phyloP scores from a whole-genome alignment of 768 basidiomycete genomes.

The Pleurotus citrinopileatus region DNA sequence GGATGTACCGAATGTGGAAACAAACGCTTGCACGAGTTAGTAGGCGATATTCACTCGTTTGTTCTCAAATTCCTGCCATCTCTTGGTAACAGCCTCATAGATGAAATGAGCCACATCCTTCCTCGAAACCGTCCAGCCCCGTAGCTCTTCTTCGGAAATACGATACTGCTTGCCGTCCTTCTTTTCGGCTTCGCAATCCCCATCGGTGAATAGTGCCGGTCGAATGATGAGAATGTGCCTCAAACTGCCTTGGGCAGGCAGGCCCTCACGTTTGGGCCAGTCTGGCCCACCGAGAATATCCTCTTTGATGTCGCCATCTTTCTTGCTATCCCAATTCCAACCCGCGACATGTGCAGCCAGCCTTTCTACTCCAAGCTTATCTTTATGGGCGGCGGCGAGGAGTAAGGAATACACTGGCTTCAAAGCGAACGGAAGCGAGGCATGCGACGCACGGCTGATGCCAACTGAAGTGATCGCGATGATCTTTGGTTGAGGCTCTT shows the following conservation, averaged over 20 bases:
- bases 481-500: conserved; percentile 31
- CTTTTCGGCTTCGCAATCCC: conserved; percentile 27
- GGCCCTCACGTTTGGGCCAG: conserved; percentile 29
- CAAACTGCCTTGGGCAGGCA: conserved; percentile 31
- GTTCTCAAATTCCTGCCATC: conserved; percentile 43
- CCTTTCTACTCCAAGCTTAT: conserved; percentile 45
- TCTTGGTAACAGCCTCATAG: conserved; percentile 28
- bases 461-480: conserved; percentile 41
- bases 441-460: conserved; percentile 30
- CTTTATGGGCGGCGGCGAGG: conserved; percentile 36
- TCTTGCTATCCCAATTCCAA: conserved; percentile 27
- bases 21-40: conserved; percentile 19
- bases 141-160: conserved; percentile 26
- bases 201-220: conserved; percentile 45
- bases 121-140: conserved; percentile 39
- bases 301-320: conserved; percentile 20
- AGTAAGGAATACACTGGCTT: conserved; percentile 33
- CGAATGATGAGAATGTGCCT: conserved; percentile 38
- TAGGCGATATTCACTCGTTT: conserved; percentile 37
- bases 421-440: conserved; percentile 31
- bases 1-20: not conserved
- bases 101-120: conserved; percentile 51
- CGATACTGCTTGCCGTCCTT: conserved; percentile 23
- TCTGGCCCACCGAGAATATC: conserved; percentile 25
- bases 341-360: conserved; percentile 32